These are phyloP conservation scores for Sporothrix dimorphospora DNA, from an alignment of 2,329 filamentous ascomycete genomes.

Conservation along the genomic window DNA sequence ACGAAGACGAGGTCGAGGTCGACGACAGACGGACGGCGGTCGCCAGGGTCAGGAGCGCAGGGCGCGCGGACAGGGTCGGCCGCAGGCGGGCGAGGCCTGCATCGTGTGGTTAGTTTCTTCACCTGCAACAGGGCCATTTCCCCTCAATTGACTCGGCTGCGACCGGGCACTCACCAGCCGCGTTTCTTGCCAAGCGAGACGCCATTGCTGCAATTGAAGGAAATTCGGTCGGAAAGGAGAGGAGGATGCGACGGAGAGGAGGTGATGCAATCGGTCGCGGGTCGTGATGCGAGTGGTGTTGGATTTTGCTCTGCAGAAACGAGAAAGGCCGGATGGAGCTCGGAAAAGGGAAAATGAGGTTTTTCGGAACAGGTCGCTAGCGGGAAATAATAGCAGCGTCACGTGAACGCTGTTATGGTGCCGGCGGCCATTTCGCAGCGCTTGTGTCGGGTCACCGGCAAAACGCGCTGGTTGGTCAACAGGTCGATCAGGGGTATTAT, in stretches of 20 bases:
- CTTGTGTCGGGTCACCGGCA: slow-evolving; percentile 16
- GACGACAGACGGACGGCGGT: slow-evolving; percentile 72
- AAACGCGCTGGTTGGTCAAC: neutral
- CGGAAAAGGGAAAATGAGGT: slow-evolving; percentile 45
- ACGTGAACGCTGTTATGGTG: slow-evolving; percentile 21
- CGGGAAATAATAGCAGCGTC: slow-evolving; percentile 28
- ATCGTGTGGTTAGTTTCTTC: neutral
- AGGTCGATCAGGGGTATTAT: slow-evolving; percentile 1
- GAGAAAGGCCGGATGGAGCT: slow-evolving; percentile 31
- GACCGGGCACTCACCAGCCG: slow-evolving; percentile 70
- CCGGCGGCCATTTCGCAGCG: slow-evolving; percentile 16
- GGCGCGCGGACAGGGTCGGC: slow-evolving; percentile 30
- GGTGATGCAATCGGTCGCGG: slow-evolving; percentile 13
- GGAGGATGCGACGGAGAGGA: slow-evolving; percentile 35
- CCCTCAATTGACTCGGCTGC: slow-evolving; percentile 18
- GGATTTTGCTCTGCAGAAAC: slow-evolving; percentile 24
- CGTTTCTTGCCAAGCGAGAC: slow-evolving; percentile 94
- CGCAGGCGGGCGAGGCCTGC: slow-evolving; percentile 34
- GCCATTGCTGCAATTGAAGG: slow-evolving; percentile 81
- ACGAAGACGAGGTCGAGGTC: slow-evolving; percentile 54
- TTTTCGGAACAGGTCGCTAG: slow-evolving; percentile 43
- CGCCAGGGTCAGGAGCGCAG: slow-evolving; percentile 41
- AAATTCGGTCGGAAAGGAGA: slow-evolving; percentile 39
- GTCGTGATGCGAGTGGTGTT: slow-evolving; percentile 20
- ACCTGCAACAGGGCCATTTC: neutral